Evolutionary conservation across 202 grass and related monocot species (phyloP).

Genomic region (Panicum hallii): DNA sequence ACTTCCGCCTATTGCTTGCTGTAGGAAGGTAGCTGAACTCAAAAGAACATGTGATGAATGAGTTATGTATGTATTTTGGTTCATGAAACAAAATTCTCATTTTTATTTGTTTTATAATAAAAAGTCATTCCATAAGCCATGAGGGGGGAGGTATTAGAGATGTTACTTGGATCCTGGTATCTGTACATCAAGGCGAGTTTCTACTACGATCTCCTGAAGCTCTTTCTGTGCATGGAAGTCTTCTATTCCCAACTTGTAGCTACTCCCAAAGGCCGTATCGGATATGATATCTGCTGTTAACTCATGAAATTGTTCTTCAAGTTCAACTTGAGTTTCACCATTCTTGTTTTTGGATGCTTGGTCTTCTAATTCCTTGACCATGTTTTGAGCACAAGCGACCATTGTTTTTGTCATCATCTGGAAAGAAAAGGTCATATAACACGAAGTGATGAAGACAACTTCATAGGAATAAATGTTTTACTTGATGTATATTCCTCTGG

Average conservation of each 20-base stretch:
- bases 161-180: constrained; percentile 58
- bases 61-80: too few species aligned
- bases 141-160: not conserved
- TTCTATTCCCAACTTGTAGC: constrained; percentile 51
- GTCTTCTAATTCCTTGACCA: constrained; percentile 44
- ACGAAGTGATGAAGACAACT: too few species aligned
- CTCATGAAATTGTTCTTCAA: constrained; percentile 42
- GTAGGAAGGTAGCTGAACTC: constrained; percentile 59
- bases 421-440: too few species aligned
- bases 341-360: constrained; percentile 21
- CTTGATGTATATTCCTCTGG: too few species aligned
- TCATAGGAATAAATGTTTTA: too few species aligned
- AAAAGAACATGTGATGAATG: not conserved
- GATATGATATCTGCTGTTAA: constrained; percentile 60
- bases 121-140: too few species aligned
- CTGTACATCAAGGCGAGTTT: constrained; percentile 33
- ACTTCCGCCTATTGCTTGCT: constrained; percentile 24
- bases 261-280: constrained; percentile 52
- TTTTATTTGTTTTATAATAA: too few species aligned
- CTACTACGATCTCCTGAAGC: constrained; percentile 30
- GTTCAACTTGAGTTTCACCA: constrained; percentile 43
- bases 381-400: not conserved
- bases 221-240: constrained; percentile 54
- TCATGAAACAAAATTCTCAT: too few species aligned
- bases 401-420: too few species aligned